Base-by-base conservation (phyloP, 1,139 yeast species). In the Nakaseomyces kungkrabaensis region DNA sequence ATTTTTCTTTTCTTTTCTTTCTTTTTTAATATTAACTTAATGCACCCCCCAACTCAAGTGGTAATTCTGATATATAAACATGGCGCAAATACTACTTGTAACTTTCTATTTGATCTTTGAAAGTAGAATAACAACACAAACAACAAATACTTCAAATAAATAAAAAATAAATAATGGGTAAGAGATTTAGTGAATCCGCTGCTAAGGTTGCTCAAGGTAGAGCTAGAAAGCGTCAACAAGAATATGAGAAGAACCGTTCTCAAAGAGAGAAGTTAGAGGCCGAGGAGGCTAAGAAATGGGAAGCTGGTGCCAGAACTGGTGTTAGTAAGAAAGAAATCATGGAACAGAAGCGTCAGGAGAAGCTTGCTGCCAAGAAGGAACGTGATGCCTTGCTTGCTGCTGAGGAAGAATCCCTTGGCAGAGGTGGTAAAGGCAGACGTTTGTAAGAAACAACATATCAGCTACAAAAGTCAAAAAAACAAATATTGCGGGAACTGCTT, bases 301-400 rank as follows among this genome's bases (percentile, higher is more conserved):
- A 53, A 53, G 67, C 54, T 51, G 75, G 59, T 57, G 62, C 61
- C 57, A 70, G 26, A 65, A 68, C 52, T 24, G 54, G 58, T 8
- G 57, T 51, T 48, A 49, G 54, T 32, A 60, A 58, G 49, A 60
- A 58, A 52, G 45, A 46, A n/a, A 47, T 48, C 4, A 60, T 60
- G 46, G 59, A 57, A 34, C 55, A 54, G 46, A 61, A 61, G 51
- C 54, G 49, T 38, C 55, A 55, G 43, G 63, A 58, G 45, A 61
- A 57, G 50, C 46, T 55, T 43, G 52, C 50, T 46, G 60, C 61
- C 13, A 61, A 60, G 51, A 52, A 56, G 54, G 63, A 61, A 47
- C 59, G 63, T 43, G 63, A 59, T 24, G 57, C 52, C n/a, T 46
- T 60, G 38, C 58, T 59, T 31, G 62, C 60, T 31, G 59, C 54